Evolutionary conservation across 2,329 filamentous ascomycete genomes (phyloP).

Genomic region (Sclerotinia glacialis): DNA sequence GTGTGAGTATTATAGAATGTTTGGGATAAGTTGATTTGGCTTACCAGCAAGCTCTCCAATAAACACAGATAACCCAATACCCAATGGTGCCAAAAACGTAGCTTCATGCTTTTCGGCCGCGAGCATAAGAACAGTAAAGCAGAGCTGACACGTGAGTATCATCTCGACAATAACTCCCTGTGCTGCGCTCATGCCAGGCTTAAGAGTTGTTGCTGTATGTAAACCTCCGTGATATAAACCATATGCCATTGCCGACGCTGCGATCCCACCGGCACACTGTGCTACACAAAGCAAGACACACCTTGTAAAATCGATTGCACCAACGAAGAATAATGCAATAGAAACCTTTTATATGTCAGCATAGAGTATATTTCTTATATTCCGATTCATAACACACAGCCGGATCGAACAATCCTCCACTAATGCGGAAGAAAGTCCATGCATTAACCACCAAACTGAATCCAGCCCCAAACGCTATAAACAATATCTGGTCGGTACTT

Average conservation of each 20-base stretch:
- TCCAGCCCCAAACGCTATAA: constrained; percentile 30
- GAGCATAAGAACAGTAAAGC: constrained; percentile 53
- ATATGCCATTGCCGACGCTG: constrained; percentile 44
- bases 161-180: constrained; percentile 52
- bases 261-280: constrained; percentile 40
- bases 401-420: constrained; percentile 52
- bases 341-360: constrained; percentile 36
- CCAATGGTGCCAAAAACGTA: constrained; percentile 49
- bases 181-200: constrained; percentile 42
- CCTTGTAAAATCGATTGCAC: constrained; percentile 39
- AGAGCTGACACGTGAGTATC: constrained; percentile 48
- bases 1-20: background rate
- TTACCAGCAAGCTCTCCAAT: constrained; percentile 43
- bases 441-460: constrained; percentile 47
- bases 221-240: constrained; percentile 47
- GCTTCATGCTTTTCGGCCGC: constrained; percentile 50
- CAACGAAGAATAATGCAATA: constrained; percentile 42
- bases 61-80: constrained; percentile 48
- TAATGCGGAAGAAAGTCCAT: constrained; percentile 53
- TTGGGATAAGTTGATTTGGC: background rate
- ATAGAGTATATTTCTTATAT: background rate
- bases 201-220: constrained; percentile 45
- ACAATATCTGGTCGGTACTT: constrained; percentile 36
- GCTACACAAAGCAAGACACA: constrained; percentile 38
- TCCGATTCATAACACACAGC: constrained; percentile 38